Evolutionary conservation across 345 rosid species (phyloP), one percentile per base, ranked within the genome.

Genomic region (Syzygium aqueum): DNA sequence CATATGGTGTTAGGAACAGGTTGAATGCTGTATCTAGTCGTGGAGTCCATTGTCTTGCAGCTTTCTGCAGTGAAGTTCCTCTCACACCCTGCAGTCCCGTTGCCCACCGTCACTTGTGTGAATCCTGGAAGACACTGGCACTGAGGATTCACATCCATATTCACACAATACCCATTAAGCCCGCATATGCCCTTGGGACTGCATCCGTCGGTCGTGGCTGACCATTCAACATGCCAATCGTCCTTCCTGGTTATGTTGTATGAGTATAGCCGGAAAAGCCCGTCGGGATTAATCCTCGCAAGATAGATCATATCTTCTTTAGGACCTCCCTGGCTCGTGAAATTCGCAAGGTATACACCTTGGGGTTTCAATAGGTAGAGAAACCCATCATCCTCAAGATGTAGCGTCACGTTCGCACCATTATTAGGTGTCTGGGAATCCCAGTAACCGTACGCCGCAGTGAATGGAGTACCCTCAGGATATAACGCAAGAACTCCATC

Each of bases 401-500:
- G 78, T 17, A 90, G 43, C 2, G 87, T 77, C 59, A 46, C 86
- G 56, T 90, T 86, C 8, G 13, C 53, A 27, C 85, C 88, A 1
- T 1, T 21, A 4, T 40, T 46, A 87, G 3, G 3, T 8, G 87
- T 77, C 3, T 0, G 0, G 11, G 85, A 25, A 77, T 8, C 0
- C 90, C 90, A 88, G 77, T 91, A 91, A 82, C 89, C 53, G 84
- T 86, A 77, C 0, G 7, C 1, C 16, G 8, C 27, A 19, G 53
- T 6, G 16, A 23, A 51, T 7, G 77, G 53, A 15, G 86, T 61
- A 12, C 83, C 77, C 10, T 53, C 43, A 4, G 91, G 91, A 83
- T 90, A 90, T 15, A 84, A 86, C 73, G 56, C 90, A 59, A 90
- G 91, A 80, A 89, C 86, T 27, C 90, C 91, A 84, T 91, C 91